Conservation (phyloP, 495 filamentous ascomycete species). For the Aspergillus saccharolyticus region DNA sequence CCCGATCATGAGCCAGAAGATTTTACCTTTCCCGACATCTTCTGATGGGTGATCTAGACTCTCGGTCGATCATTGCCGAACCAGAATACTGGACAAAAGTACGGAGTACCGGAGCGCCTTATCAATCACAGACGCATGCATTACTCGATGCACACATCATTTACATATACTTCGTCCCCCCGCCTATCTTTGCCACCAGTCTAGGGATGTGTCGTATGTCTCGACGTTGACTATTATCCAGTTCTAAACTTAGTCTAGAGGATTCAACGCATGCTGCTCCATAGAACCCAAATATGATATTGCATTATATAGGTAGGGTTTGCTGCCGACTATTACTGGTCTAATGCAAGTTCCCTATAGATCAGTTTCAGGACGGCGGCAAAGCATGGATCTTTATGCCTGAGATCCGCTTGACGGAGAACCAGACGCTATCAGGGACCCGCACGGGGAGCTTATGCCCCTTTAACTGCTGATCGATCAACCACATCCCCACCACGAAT, state of each 20-base stretch:
- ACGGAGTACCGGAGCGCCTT: not conserved
- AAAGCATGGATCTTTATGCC: slow-evolving; percentile 31
- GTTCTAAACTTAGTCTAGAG: not conserved
- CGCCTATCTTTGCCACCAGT: not conserved
- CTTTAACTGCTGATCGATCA: slow-evolving; percentile 84
- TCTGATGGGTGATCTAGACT: not conserved
- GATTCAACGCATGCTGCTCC: not conserved
- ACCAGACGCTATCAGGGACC: slow-evolving; percentile 82
- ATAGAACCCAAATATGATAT: not conserved
- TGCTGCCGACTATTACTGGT: not conserved
- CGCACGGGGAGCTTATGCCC: slow-evolving; percentile 79
- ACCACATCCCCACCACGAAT: slow-evolving; percentile 94
- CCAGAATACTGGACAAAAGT: not conserved
- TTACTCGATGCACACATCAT: no score
- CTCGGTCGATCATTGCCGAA: not conserved
- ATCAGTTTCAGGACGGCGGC: slow-evolving; percentile 3
- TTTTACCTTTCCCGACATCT: not conserved
- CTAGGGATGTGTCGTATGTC: not conserved
- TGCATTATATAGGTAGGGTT: not conserved
- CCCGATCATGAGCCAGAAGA: not conserved
- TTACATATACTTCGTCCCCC: no score
- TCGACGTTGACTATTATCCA: not conserved
- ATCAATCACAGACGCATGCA: not conserved
- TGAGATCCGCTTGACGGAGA: slow-evolving; percentile 61
- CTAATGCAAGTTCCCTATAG: not conserved